Conservation (phyloP, 1,139 yeast genomes). For the Sugiyamaella xylanicola region DNA sequence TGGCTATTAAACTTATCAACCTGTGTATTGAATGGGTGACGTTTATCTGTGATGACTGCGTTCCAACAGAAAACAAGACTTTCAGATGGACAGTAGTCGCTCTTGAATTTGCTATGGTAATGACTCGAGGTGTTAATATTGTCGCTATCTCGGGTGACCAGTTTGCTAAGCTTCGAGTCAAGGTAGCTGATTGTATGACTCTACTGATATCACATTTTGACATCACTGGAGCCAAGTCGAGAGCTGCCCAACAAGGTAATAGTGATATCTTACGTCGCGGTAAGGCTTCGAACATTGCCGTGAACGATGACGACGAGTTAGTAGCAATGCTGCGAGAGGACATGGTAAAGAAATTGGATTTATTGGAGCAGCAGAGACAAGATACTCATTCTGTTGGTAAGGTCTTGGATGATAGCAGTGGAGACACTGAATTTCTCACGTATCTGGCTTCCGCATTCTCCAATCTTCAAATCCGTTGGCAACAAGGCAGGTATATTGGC, state of each 20-base stretch:
- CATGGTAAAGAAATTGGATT: conserved; percentile 59
- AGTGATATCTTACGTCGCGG: conserved; percentile 52
- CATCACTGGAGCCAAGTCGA: conserved; percentile 96
- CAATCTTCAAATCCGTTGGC: conserved; percentile 94
- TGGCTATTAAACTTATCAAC: conserved; percentile 72
- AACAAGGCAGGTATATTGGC: conserved; percentile 90
- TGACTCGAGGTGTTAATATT: conserved; percentile 89
- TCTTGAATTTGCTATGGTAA: conserved; percentile 92
- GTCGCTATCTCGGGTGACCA: conserved; percentile 77
- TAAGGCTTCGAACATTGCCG: conserved; percentile 39
- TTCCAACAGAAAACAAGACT: conserved; percentile 86
- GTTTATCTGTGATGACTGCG: conserved; percentile 91
- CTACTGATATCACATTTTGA: conserved; percentile 92
- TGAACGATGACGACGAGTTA: conserved; percentile 61
- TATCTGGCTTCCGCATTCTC: conserved; percentile 88
- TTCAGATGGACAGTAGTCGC: conserved; percentile 97
- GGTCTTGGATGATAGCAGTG: conserved; percentile 74
- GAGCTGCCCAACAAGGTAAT: conserved; percentile 68
- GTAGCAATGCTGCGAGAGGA: conserved; percentile 59
- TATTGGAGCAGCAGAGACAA: conserved; percentile 59
- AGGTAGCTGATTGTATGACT: conserved; percentile 95
- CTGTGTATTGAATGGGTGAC: conserved; percentile 89
- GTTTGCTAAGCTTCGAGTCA: conserved; percentile 68
- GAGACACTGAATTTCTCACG: conserved; percentile 84
- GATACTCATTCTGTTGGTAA: conserved; percentile 71